Evolutionary conservation across 352 stramenopile genomes (phyloP).

Genomic region (Thraustochytrium sp.): DNA sequence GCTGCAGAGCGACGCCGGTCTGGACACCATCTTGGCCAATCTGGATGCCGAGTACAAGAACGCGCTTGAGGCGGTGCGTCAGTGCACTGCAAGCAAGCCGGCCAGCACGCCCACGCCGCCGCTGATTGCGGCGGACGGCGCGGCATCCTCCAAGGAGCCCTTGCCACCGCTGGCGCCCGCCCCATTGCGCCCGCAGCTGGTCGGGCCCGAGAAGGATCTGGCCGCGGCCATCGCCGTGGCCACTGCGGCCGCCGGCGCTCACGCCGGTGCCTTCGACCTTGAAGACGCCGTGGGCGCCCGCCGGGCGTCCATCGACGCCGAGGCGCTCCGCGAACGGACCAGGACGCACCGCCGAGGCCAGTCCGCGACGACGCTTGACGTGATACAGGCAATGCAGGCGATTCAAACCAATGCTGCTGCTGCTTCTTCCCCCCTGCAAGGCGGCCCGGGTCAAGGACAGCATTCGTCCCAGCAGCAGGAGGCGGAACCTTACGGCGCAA

Average conservation of each 20-base stretch:
- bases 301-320: not conserved
- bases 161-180: too few species aligned
- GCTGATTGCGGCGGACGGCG: not conserved
- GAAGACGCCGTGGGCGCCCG: not conserved
- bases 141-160: not conserved
- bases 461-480: too few species aligned
- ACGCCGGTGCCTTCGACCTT: not conserved
- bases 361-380: too few species aligned
- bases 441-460: too few species aligned
- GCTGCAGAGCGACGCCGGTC: not conserved
- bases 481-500: too few species aligned
- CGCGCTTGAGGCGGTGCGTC: not conserved
- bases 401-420: too few species aligned
- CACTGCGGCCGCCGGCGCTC: not conserved
- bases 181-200: not conserved
- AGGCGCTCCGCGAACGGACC: not conserved
- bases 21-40: not conserved
- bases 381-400: too few species aligned
- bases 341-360: not conserved
- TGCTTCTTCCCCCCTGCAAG: too few species aligned
- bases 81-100: not conserved
- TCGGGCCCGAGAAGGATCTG: not conserved
- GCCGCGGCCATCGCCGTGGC: not conserved
- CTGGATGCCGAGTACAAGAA: constrained; percentile 29
- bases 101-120: not conserved